phyloP scores from a whole-genome alignment of 1,284 basidiomycete species.

The Hypsizygus ulmarius region DNA sequence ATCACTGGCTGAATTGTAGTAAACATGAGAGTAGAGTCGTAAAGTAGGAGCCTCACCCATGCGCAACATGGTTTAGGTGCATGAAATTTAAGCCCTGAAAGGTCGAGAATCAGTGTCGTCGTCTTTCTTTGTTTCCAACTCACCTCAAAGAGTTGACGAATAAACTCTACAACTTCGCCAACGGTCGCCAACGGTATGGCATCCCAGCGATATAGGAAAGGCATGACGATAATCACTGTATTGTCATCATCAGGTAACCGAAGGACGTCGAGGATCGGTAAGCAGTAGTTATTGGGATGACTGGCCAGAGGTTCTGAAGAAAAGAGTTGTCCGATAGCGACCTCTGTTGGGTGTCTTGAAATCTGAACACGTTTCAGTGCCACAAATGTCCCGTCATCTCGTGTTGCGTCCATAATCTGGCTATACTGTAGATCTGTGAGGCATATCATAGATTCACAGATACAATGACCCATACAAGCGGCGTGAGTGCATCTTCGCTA shows the following conservation, averaged over 20 bases:
- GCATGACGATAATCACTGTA: slow-evolving; percentile 29
- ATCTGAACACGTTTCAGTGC: slow-evolving; percentile 24
- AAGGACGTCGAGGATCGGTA: slow-evolving; percentile 33
- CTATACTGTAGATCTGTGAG: neutral
- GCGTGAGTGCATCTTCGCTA: too few species aligned
- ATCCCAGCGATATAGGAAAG: slow-evolving; percentile 22
- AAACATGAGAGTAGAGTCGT: too few species aligned
- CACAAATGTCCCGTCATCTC: slow-evolving; percentile 27
- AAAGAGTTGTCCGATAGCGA: slow-evolving; percentile 20
- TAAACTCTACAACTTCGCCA: slow-evolving; percentile 30
- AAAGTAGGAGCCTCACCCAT: slow-evolving; percentile 28
- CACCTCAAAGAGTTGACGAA: slow-evolving; percentile 32
- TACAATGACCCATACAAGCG: slow-evolving; percentile 22
- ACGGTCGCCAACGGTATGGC: slow-evolving; percentile 28
- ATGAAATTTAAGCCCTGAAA: slow-evolving; percentile 39
- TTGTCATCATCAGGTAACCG: slow-evolving; percentile 20
- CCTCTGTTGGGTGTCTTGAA: slow-evolving; percentile 22
- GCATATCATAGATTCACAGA: slow-evolving; percentile 7
- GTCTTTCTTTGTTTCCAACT: too few species aligned
- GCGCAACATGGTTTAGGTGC: slow-evolving; percentile 37
- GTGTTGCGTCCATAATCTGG: slow-evolving; percentile 29
- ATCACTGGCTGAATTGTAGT: slow-evolving; percentile 30
- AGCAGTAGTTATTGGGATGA: slow-evolving; percentile 33
- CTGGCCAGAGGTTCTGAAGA: slow-evolving; percentile 14
- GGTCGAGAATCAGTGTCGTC: too few species aligned